These are phyloP conservation scores for Camellia oleifera DNA, from an alignment of 179 eudicot species.

Conservation along the genomic window DNA sequence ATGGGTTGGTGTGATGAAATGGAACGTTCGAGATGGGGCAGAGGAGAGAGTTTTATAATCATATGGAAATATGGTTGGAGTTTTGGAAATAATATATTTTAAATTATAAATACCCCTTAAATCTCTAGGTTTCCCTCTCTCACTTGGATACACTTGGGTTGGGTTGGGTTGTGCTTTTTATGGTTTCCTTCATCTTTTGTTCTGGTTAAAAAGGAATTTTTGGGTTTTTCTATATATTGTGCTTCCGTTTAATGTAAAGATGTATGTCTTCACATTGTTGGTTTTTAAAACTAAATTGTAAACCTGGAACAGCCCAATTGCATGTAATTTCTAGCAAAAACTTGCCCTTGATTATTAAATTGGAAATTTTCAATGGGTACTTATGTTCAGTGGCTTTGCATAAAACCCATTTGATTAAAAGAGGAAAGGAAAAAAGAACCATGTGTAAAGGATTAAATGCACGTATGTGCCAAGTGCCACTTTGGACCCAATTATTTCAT, in stretches of 20 bases:
- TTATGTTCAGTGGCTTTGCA: no score
- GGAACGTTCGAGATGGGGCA: no score
- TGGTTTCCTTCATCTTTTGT: neutral
- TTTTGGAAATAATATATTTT: no score
- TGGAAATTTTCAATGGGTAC: neutral
- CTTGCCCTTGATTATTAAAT: neutral
- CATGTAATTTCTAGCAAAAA: neutral
- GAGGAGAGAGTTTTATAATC: no score
- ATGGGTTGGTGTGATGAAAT: no score
- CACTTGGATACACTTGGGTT: no score
- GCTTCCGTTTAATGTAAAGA: neutral
- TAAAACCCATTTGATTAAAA: no score
- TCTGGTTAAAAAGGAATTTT: neutral
- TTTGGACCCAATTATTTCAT: no score
- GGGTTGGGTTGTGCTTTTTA: neutral
- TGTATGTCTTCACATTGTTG: neutral
- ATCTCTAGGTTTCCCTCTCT: constrained; percentile 21
- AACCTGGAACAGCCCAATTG: neutral
- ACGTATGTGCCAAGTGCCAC: no score
- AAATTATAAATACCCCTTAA: neutral
- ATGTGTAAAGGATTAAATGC: neutral
- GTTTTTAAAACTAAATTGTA: no score
- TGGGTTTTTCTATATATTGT: neutral
- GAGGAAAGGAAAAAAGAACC: no score
- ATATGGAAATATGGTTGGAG: no score